Conservation (phyloP, 2,329 filamentous ascomycete species). For the Microdochium bolleyi region DNA sequence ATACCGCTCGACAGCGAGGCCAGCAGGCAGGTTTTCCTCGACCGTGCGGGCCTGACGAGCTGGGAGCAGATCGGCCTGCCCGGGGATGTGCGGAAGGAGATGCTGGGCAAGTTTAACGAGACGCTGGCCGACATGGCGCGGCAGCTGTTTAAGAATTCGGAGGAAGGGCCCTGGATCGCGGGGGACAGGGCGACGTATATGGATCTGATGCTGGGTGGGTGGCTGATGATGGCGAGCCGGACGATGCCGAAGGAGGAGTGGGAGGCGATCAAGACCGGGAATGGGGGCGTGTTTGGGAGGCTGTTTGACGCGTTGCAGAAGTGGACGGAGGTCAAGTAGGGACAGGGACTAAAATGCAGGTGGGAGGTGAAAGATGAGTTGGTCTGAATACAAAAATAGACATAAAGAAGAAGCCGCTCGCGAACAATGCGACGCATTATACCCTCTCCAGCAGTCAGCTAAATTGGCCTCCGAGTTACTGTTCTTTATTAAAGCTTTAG, state of each 20-base stretch:
- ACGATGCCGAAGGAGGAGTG: neutral
- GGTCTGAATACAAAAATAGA: too few species aligned
- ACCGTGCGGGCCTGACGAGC: constrained; percentile 31
- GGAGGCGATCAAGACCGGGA: neutral
- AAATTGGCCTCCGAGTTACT: too few species aligned
- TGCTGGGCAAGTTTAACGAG: constrained; percentile 54
- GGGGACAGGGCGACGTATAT: neutral
- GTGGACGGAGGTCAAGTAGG: neutral
- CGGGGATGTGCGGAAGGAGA: constrained; percentile 17
- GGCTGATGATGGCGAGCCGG: neutral
- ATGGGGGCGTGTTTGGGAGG: neutral
- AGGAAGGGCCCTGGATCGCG: neutral
- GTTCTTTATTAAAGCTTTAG: too few species aligned
- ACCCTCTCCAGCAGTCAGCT: too few species aligned
- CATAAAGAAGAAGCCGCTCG: too few species aligned
- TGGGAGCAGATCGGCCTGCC: constrained; percentile 31
- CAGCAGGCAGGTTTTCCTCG: constrained; percentile 36
- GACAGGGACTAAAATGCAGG: too few species aligned
- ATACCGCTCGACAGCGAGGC: constrained; percentile 42
- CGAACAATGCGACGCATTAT: too few species aligned
- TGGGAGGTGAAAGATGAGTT: too few species aligned
- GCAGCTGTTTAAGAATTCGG: neutral
- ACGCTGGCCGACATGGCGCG: constrained; percentile 38
- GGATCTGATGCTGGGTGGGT: neutral
- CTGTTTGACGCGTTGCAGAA: neutral